A percentile compares a stretch with the other conserved stretches of the same genome.
These are phyloP conservation scores for Xerocomus minutiporus DNA, from an alignment of 1,284 basidiomycete species.

Conservation along the genomic window DNA sequence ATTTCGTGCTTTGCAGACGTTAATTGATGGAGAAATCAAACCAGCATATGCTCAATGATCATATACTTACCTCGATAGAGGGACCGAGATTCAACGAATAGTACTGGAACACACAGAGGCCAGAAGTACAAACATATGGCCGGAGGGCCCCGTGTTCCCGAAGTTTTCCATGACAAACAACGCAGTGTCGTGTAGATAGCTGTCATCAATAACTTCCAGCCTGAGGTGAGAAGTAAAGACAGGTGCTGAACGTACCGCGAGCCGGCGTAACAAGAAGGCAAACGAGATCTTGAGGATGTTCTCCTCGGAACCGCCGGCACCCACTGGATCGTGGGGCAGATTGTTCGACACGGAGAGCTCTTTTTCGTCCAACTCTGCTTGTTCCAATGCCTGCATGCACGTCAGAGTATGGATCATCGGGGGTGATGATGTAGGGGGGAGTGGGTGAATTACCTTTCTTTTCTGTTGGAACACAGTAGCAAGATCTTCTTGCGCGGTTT, in stretches of 20 bases:
- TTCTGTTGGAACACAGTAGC: constrained; percentile 30
- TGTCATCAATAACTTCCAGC: constrained; percentile 20
- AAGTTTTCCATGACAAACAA: constrained; percentile 59
- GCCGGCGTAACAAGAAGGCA: not conserved
- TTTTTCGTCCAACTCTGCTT: not conserved
- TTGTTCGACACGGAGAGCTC: not conserved
- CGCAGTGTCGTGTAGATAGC: constrained; percentile 59
- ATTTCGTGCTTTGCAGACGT: not conserved
- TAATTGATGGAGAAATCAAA: not conserved
- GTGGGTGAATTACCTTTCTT: not conserved
- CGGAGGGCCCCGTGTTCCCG: constrained; percentile 53
- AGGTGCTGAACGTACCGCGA: not conserved
- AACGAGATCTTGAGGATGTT: not conserved
- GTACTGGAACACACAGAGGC: constrained; percentile 60
- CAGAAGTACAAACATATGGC: constrained; percentile 59
- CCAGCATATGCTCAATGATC: too few species aligned
- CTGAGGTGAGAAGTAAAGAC: not conserved
- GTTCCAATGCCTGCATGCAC: not conserved
- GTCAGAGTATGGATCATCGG: not conserved
- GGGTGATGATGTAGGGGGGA: not conserved
- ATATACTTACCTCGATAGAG: constrained; percentile 49
- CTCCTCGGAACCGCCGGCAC: not conserved
- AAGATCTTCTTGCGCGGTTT: constrained; percentile 42
- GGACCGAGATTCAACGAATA: constrained; percentile 57
- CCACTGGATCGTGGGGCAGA: not conserved